phyloP scores from a whole-genome alignment of 805 yeast species.

The Candida michaelii region DNA sequence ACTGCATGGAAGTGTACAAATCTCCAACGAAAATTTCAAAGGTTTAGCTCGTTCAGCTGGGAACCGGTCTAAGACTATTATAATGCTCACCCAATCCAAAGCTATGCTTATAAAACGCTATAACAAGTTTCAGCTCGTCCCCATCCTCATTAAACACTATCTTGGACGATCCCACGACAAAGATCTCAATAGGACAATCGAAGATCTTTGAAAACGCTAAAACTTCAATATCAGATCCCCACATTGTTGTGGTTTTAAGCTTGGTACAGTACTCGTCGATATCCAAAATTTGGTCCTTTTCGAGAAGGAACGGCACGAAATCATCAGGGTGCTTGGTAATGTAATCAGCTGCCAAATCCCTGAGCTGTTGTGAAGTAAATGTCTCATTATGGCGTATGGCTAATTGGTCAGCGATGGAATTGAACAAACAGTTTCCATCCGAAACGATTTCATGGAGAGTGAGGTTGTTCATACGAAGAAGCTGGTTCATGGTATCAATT shows the following conservation, averaged over 20 bases:
- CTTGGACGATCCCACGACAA: slow-evolving; percentile 75
- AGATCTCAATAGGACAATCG: slow-evolving; percentile 70
- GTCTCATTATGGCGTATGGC: slow-evolving; percentile 43
- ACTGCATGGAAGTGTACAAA: too few species aligned
- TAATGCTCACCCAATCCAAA: slow-evolving; percentile 95
- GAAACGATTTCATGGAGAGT: slow-evolving; percentile 71
- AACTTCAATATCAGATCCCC: slow-evolving; percentile 97
- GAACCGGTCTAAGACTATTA: slow-evolving; percentile 52
- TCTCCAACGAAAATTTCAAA: too few species aligned
- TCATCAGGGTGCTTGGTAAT: slow-evolving; percentile 65
- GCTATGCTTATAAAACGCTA: slow-evolving; percentile 81
- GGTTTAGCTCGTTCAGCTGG: too few species aligned
- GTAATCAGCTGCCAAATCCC: slow-evolving; percentile 64
- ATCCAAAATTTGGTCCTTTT: slow-evolving; percentile 63
- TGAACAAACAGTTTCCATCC: slow-evolving; percentile 93
- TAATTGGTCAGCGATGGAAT: slow-evolving; percentile 81
- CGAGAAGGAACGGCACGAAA: slow-evolving; percentile 80
- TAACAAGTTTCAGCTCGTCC: slow-evolving; percentile 51
- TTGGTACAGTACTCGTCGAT: slow-evolving; percentile 67
- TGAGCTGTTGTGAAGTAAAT: slow-evolving; percentile 49
- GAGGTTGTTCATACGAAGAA: slow-evolving; percentile 52
- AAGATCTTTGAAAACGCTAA: slow-evolving; percentile 74
- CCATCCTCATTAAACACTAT: slow-evolving; percentile 61
- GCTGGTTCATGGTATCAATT: slow-evolving; percentile 56
- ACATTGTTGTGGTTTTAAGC: slow-evolving; percentile 74